A percentile compares a stretch with the other conserved stretches of the same genome.
Evolutionary conservation across 768 basidiomycete species (phyloP).

Genomic region (Melanogaster broomeanus): DNA sequence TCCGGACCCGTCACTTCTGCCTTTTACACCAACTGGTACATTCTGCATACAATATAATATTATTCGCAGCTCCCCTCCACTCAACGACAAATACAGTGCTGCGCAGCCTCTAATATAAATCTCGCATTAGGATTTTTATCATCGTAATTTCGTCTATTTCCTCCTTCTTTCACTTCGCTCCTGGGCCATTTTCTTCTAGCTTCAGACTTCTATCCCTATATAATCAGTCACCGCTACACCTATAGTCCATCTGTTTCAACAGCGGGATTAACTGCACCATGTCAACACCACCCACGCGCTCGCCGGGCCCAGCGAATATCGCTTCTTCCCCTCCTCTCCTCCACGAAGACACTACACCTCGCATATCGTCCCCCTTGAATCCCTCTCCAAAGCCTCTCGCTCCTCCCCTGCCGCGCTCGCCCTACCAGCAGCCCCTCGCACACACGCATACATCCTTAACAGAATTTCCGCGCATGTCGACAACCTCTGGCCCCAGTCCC

Average conservation of each 20-base stretch:
- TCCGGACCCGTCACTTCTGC: too few relatives aligned
- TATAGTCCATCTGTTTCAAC: not conserved
- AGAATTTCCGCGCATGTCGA: not conserved
- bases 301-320: constrained; percentile 10
- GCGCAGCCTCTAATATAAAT: too few relatives aligned
- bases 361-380: constrained; percentile 27
- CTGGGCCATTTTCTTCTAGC: too few relatives aligned
- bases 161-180: too few relatives aligned
- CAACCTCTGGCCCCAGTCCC: not conserved
- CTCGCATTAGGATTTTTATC: too few relatives aligned
- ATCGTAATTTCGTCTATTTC: too few relatives aligned
- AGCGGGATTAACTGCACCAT: not conserved
- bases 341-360: constrained; percentile 11
- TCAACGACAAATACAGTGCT: too few relatives aligned
- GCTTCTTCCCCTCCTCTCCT: constrained; percentile 3
- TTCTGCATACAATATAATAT: too few relatives aligned
- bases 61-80: too few relatives aligned
- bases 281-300: constrained; percentile 9
- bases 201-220: too few relatives aligned
- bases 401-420: not conserved
- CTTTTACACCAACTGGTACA: too few relatives aligned
- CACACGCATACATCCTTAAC: not conserved
- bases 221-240: not conserved
- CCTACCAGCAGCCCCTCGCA: not conserved
- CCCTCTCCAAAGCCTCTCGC: constrained; percentile 13